These are phyloP conservation scores for Didymellaceae sp. DNA, from an alignment of 2,329 filamentous ascomycete species.

Conservation along the genomic window DNA sequence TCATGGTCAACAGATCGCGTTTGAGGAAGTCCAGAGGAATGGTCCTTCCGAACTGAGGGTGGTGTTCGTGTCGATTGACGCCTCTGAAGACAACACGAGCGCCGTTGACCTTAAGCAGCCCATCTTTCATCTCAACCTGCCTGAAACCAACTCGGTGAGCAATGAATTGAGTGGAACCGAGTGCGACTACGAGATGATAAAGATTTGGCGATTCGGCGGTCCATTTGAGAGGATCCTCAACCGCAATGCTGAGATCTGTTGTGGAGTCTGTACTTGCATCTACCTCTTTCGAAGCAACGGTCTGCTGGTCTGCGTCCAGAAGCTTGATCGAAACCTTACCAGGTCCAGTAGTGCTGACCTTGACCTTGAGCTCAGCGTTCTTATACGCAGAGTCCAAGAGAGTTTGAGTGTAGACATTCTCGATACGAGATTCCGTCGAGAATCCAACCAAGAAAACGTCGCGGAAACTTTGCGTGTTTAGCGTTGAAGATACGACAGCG, in stretches of 20 bases:
- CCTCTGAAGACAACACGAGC: constrained; percentile 66
- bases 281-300: constrained; percentile 19
- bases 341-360: constrained; percentile 52
- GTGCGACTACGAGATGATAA: constrained; percentile 60
- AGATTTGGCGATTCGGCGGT: constrained; percentile 71
- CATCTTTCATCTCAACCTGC: constrained; percentile 66
- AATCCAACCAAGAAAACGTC: constrained; percentile 69
- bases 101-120: constrained; percentile 69
- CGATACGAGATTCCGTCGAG: constrained; percentile 58
- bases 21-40: constrained; percentile 68
- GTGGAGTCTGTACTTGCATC: constrained; percentile 21
- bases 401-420: constrained; percentile 65
- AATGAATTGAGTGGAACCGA: constrained; percentile 52
- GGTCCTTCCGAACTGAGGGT: constrained; percentile 67
- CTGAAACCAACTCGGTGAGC: constrained; percentile 68
- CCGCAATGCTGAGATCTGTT: constrained; percentile 48
- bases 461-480: constrained; percentile 60
- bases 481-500: neutral
- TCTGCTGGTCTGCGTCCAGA: constrained; percentile 50
- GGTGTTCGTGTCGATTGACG: constrained; percentile 74
- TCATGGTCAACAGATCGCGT: constrained; percentile 70
- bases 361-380: constrained; percentile 59
- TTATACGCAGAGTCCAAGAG: constrained; percentile 60
- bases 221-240: constrained; percentile 68
- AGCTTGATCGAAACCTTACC: constrained; percentile 54